A percentile compares a stretch with the other conserved stretches of the same genome.
phyloP scores from a whole-genome alignment of 1,139 yeast species.

The Eremothecium gossypii region DNA sequence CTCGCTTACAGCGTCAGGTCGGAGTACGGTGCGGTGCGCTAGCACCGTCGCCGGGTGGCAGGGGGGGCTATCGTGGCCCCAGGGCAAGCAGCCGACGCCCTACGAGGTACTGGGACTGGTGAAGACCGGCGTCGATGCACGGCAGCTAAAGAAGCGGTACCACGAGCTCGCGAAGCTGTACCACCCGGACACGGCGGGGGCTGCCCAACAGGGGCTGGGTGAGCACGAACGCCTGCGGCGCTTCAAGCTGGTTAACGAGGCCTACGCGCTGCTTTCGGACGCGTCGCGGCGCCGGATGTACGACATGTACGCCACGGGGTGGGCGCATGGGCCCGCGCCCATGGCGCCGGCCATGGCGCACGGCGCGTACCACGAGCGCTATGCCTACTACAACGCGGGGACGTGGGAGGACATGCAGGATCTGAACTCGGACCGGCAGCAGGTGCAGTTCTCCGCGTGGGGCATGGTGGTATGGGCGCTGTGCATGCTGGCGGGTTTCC shows the following conservation, averaged over 20 bases:
- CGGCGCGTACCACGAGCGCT: constrained; percentile 22
- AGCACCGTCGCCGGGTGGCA: too few relatives aligned
- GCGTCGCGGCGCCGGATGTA: constrained; percentile 39
- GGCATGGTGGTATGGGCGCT: constrained; percentile 21
- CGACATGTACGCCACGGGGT: constrained; percentile 37
- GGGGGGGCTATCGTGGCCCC: constrained; percentile 43
- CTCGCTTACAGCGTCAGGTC: too few relatives aligned
- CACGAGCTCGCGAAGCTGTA: constrained; percentile 64
- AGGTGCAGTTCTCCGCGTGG: constrained; percentile 21
- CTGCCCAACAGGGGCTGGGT: constrained; percentile 19
- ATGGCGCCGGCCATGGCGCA: constrained; percentile 15
- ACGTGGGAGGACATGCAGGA: constrained; percentile 56
- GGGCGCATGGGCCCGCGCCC: constrained; percentile 26
- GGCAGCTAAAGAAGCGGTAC: constrained; percentile 46
- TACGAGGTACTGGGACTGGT: constrained; percentile 52
- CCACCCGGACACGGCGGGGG: constrained; percentile 66
- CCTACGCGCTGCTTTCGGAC: constrained; percentile 62
- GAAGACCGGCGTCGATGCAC: constrained; percentile 30
- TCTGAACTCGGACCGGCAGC: constrained; percentile 10
- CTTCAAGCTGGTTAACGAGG: constrained; percentile 62
- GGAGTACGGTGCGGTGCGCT: too few relatives aligned
- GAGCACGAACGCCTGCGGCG: constrained; percentile 41
- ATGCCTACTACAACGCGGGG: constrained; percentile 52
- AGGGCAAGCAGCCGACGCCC: constrained; percentile 52
- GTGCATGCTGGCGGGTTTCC: constrained; percentile 24